Base-by-base conservation (phyloP, 2,329 filamentous ascomycete genomes). In the Calycina herbarum region DNA sequence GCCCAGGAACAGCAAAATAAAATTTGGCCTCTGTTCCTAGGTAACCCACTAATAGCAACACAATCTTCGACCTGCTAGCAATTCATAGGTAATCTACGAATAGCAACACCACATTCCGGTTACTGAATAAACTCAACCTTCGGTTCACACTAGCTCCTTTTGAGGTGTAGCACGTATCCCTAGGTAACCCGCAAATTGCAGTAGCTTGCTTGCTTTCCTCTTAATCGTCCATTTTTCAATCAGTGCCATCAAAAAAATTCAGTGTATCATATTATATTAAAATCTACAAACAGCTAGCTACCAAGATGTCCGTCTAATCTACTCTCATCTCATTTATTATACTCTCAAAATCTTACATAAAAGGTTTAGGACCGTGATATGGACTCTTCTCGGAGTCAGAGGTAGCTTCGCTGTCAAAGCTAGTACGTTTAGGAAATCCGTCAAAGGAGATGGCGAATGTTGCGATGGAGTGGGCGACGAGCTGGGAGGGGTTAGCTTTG, bases 381-480 rank as follows among this genome's bases (percentile, higher is more conserved):
- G 45, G 45, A 51, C 45, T 51, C 45, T 51, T 51, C 20, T 51
- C 45, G 4, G n/a, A 20, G 17, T 51, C 45, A 11, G 6, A 51
- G 20, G 27, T 6, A 24, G n/a, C n/a, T 51, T 38, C 35, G 31
- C 68, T 66, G 48, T 68, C 71, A 1, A 77, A 69, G 10, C 76
- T 72, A 1, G 76, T 77, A 31, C 87, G 80, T 76, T 86, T 76
- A 0, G 89, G 89, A 77, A 91, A 89, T 10, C 83, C 86, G 4
- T 89, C 80, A 69, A 91, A 87, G 0, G 87, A 89, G 3, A 79
- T 75, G 11, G 89, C 89, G 72, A 86, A 92, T 0, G 86, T 89
- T 1, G 89, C 90, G n/a, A 92, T 86, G 0, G 87, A 88, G 77
- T 91, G 88, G 2, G 90, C 89, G 70, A 93, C 89, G 45, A 51